phyloP scores from a whole-genome alignment of 371 early-diverging fungal genomes.

The Actinomortierella wolfii region DNA sequence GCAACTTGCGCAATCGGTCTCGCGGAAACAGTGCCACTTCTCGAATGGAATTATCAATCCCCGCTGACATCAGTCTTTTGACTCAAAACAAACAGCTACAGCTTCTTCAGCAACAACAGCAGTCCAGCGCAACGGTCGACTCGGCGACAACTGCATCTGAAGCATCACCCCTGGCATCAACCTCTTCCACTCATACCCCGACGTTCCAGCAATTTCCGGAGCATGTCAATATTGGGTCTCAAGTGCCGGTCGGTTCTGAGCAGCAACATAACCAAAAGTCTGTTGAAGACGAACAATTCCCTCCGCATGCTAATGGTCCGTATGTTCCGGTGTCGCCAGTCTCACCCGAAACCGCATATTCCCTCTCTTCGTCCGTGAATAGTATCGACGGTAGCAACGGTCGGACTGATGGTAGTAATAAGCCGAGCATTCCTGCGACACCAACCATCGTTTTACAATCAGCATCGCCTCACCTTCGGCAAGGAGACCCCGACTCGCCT shows the following conservation, averaged over 20 bases:
- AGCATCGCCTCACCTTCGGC: constrained; percentile 15
- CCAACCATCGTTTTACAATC: constrained; percentile 20
- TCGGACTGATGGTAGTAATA: neutral
- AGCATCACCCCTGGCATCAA: too few relatives aligned
- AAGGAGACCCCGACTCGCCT: constrained; percentile 4
- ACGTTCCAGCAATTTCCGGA: neutral
- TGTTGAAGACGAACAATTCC: constrained; percentile 9
- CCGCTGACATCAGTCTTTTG: neutral
- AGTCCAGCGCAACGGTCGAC: too few relatives aligned
- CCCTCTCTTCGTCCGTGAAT: neutral
- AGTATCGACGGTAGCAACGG: too few relatives aligned
- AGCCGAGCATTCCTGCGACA: neutral
- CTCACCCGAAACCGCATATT: constrained; percentile 4
- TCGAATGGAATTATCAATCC: constrained; percentile 16
- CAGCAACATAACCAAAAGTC: too few relatives aligned
- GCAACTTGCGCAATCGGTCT: constrained; percentile 19
- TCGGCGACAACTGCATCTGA: neutral
- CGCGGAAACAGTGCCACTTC: constrained; percentile 20
- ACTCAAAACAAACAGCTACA: neutral
- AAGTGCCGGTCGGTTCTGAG: too few relatives aligned
- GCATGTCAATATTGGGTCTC: neutral
- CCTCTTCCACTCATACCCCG: too few relatives aligned
- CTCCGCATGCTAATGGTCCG: constrained; percentile 1
- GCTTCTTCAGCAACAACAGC: neutral
- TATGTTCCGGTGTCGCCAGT: constrained; percentile 2